phyloP scores from a whole-genome alignment of 805 yeast genomes.

The Yamadazyma paraphyllophila region DNA sequence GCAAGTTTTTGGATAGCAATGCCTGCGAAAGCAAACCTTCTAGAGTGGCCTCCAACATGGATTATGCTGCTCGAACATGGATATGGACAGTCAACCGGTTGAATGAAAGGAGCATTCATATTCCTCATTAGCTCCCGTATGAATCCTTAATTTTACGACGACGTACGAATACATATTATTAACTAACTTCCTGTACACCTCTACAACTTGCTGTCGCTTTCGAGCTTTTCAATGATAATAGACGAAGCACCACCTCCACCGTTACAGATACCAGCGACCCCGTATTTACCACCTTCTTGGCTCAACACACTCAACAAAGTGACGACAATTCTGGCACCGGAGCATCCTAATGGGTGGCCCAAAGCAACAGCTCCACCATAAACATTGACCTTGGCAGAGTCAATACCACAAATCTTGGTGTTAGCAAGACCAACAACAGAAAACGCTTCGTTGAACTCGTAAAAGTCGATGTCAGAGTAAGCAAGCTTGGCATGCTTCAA shows the following conservation, averaged over 20 bases:
- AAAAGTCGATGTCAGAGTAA: constrained; percentile 74
- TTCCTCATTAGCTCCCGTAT: constrained; percentile 16
- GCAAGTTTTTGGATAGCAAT: constrained; percentile 62
- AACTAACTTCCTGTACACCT: no score
- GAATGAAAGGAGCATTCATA: constrained; percentile 19
- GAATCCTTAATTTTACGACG: background rate
- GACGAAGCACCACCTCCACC: constrained; percentile 99
- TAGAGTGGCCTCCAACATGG: constrained; percentile 50
- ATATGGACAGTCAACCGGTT: constrained; percentile 51
- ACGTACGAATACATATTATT: background rate
- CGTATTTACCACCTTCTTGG: constrained; percentile 80
- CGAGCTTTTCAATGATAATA: constrained; percentile 73
- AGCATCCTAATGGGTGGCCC: constrained; percentile 93
- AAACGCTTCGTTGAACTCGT: constrained; percentile 97
- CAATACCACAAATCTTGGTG: constrained; percentile 63
- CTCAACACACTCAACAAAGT: constrained; percentile 76
- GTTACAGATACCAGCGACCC: constrained; percentile 96
- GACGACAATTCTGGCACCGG: constrained; percentile 91
- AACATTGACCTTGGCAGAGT: constrained; percentile 69
- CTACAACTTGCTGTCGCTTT: constrained; percentile 36
- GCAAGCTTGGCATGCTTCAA: constrained; percentile 76
- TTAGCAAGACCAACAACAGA: constrained; percentile 95
- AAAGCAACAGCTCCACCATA: constrained; percentile 96
- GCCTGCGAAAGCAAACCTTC: constrained; percentile 57
- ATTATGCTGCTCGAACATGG: constrained; percentile 70